Evolutionary conservation across 2,329 filamentous ascomycete species (phyloP), one percentile per base, ranked within the genome.

Genomic region (Ophiostoma tasmaniense): DNA sequence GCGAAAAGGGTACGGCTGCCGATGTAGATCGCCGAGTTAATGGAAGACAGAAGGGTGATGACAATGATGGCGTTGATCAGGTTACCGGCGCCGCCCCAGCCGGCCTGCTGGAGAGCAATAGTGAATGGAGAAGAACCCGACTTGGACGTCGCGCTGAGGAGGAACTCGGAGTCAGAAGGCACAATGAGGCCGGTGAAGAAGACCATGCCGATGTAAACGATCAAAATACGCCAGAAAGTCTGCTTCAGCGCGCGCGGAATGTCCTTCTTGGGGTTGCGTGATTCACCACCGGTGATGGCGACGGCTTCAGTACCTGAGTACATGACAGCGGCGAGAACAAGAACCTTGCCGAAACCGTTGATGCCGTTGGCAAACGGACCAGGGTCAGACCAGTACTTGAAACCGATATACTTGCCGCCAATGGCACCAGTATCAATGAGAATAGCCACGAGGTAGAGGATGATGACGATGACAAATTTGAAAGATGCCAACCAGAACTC

Each of bases 51-150:
- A 0, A 88, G 89, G 0, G 88, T 90, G 0, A 87, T 90, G 72
- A 93, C 82, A 72, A 93, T 88, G 28, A 93, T 82, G 42, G 89
- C 90, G 76, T 93, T 93, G 77, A 93, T 87, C 66, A 93, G 85
- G 11, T 86, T 87, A 0, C 89, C 88, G 2, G 92, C 84, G 3
- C 83, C 88, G 6, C 81, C 81, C 70, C 93, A 89, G 0, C 88
- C 86, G 1, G 90, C 90, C 39, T 85, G 83, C 20, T 84, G 81
- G 42, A 89, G 86, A 22, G 90, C 90, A 71, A 71, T 90, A 70
- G 93, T 89, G 73, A 88, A 91, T 13, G 88, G 89, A 75, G 77
- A 80, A 73, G 83, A 80, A 0, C 81, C 81, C 1, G 71, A 71
- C 4, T 67, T 73, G 64, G 72, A 69, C 50, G 74, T 74, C 10